A percentile compares a stretch with the other conserved stretches of the same genome.
These are phyloP conservation scores for Coemansia sp. DNA, from an alignment of 192 early-diverging fungal species.

Conservation along the genomic window DNA sequence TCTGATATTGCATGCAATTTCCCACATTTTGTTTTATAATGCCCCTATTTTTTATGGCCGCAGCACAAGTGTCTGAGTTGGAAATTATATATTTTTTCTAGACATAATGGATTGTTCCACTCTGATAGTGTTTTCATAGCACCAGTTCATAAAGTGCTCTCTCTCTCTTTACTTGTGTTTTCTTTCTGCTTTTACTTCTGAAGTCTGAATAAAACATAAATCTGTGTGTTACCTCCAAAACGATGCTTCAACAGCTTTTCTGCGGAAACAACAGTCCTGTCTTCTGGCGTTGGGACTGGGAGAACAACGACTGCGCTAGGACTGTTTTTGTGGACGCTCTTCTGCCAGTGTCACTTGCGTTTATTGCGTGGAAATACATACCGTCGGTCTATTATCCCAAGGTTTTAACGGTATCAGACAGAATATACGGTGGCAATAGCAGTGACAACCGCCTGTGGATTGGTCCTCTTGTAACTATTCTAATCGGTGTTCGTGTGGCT, in stretches of 20 bases:
- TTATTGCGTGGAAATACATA: conserved; percentile 11
- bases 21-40: too few relatives aligned
- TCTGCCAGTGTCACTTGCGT: conserved; percentile 3
- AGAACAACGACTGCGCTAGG: conserved; percentile 12
- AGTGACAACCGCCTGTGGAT: conserved; percentile 39
- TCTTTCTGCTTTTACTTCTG: too few relatives aligned
- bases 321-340: conserved; percentile 16
- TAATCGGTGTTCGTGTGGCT: conserved; percentile 3
- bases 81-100: too few relatives aligned
- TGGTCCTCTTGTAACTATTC: conserved; percentile 17
- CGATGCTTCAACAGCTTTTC: background rate
- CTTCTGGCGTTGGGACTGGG: conserved; percentile 40
- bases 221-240: background rate
- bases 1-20: conserved; percentile 2
- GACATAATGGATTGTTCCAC: too few relatives aligned
- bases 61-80: too few relatives aligned
- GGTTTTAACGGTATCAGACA: background rate
- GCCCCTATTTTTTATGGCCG: too few relatives aligned
- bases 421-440: background rate
- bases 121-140: too few relatives aligned
- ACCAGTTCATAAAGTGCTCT: too few relatives aligned
- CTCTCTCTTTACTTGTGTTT: too few relatives aligned
- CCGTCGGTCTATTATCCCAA: background rate
- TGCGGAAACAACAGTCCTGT: background rate
- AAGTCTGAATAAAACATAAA: too few relatives aligned